These are phyloP conservation scores for Cucumis melo DNA, from an alignment of 306 rosid genomes.

Conservation along the genomic window DNA sequence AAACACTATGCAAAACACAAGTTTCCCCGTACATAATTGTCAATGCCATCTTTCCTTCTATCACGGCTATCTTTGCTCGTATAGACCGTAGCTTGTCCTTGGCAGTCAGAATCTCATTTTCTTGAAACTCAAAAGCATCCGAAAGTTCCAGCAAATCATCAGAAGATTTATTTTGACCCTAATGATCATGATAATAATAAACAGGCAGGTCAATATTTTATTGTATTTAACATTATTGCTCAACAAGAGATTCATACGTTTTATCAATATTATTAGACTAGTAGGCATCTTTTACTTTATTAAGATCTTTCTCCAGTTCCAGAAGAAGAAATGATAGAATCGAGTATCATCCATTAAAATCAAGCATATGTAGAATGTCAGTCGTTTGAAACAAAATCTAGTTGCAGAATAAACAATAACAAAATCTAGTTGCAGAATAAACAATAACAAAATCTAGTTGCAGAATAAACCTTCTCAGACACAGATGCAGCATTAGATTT, in stretches of 20 bases:
- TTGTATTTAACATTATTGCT: not conserved
- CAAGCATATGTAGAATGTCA: not conserved
- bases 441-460: conserved; percentile 11
- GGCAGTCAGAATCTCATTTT: conserved; percentile 62
- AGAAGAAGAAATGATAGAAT: not conserved
- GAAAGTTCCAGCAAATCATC: conserved; percentile 38
- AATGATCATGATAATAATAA: conserved; percentile 9
- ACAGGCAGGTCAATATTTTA: not conserved
- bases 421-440: not conserved
- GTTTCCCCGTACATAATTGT: conserved; percentile 42
- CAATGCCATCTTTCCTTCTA: conserved; percentile 82
- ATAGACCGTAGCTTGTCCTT: conserved; percentile 48
- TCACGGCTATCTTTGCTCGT: conserved; percentile 62
- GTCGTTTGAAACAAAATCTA: not conserved
- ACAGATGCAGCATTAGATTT: conserved; percentile 28
- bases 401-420: conserved; percentile 16
- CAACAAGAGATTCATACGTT: not conserved
- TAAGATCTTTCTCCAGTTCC: not conserved
- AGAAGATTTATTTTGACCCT: conserved; percentile 46
- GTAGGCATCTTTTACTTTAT: not conserved
- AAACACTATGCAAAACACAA: conserved; percentile 9
- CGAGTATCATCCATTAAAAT: not conserved
- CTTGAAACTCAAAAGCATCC: conserved; percentile 78
- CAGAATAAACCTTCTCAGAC: conserved; percentile 21
- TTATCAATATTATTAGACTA: not conserved